Percentiles rank a stretch among this genome's conserved stretches.
These are phyloP conservation scores for Escallonia herrerae DNA, from an alignment of 129 eudicot genomes.

Conservation along the genomic window DNA sequence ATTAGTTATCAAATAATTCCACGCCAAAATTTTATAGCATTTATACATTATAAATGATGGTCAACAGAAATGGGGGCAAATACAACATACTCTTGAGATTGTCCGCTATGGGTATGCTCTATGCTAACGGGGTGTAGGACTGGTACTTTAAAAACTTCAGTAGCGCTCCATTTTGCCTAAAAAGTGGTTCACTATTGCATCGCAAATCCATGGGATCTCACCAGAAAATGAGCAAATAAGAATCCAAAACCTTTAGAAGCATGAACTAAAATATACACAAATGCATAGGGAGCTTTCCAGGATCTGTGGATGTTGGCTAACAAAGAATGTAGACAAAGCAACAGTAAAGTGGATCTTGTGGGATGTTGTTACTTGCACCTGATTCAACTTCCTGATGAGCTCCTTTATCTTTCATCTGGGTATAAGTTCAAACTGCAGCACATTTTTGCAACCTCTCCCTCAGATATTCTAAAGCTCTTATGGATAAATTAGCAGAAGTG, in stretches of 20 bases:
- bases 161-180: background rate
- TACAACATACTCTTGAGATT: slow-evolving; percentile 47
- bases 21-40: slow-evolving; percentile 41
- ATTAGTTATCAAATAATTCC: background rate
- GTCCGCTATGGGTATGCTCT: slow-evolving; percentile 10
- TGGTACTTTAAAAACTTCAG: background rate
- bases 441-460: background rate
- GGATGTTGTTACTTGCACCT: background rate
- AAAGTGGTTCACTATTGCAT: background rate
- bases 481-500: background rate
- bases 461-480: background rate
- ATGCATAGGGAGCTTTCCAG: slow-evolving; percentile 27
- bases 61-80: slow-evolving; percentile 10
- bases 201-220: slow-evolving; percentile 15
- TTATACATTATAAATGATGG: slow-evolving; percentile 28
- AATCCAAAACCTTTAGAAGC: slow-evolving; percentile 14
- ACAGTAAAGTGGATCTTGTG: slow-evolving; percentile 5
- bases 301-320: slow-evolving; percentile 12
- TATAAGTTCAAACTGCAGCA: too few species aligned
- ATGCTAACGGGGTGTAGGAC: slow-evolving; percentile 3
- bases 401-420: background rate
- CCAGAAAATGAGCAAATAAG: slow-evolving; percentile 9
- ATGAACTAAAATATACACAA: slow-evolving; percentile 46
- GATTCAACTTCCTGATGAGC: slow-evolving; percentile 7
- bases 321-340: slow-evolving; percentile 7